Percentiles rank a stretch among this genome's conserved stretches.
Conservation (phyloP, 192 early-diverging fungal genomes). For the Rhizoclosmatium globosum region DNA sequence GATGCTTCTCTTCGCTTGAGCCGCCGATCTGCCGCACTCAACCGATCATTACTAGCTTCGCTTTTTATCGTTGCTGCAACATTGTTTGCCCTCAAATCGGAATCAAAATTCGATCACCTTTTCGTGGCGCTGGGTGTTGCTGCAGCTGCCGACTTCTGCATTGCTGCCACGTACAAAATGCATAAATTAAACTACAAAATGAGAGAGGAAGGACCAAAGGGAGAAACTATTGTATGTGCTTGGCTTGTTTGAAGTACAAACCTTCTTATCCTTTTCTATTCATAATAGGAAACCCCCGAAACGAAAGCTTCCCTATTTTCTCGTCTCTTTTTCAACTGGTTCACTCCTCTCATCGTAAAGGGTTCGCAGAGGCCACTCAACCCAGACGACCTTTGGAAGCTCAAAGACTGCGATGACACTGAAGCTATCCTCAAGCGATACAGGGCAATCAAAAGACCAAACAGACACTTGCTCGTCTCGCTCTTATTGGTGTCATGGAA, state of each 20-base stretch:
- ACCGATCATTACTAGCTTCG: background rate
- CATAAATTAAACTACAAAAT: background rate
- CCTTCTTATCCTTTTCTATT: background rate
- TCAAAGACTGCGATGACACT: slow-evolving; percentile 60
- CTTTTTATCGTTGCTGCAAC: background rate
- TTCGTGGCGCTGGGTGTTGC: background rate
- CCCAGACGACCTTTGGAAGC: slow-evolving; percentile 64
- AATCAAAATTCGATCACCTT: background rate
- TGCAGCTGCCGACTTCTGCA: background rate
- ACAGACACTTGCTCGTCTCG: slow-evolving; percentile 29
- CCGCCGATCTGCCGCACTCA: background rate
- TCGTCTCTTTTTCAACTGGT: slow-evolving; percentile 63
- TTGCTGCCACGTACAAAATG: too few relatives aligned
- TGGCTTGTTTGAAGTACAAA: background rate
- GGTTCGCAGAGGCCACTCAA: slow-evolving; percentile 63
- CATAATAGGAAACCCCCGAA: slow-evolving; percentile 26
- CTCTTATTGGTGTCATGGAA: slow-evolving; percentile 31
- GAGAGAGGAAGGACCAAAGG: background rate
- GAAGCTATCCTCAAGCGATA: slow-evolving; percentile 41
- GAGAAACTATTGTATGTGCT: slow-evolving; percentile 6
- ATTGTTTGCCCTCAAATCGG: background rate
- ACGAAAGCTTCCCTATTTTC: slow-evolving; percentile 45
- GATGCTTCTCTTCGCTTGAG: background rate
- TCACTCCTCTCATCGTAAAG: slow-evolving; percentile 64
- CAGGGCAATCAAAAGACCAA: slow-evolving; percentile 11